Conservation (phyloP, 768 basidiomycete species). For the Phallus indusiatus region DNA sequence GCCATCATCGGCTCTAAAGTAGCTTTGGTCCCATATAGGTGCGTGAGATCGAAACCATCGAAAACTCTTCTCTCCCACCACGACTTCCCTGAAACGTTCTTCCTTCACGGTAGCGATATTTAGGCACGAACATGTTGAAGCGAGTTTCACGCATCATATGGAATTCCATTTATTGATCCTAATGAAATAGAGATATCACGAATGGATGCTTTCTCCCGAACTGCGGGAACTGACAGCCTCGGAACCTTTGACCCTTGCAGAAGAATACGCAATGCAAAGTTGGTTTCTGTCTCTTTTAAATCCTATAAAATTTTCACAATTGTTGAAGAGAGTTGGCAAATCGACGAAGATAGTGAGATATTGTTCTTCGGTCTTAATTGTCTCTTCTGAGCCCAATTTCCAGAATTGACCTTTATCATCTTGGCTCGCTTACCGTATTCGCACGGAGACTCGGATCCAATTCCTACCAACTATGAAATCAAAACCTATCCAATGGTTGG, state of each 20-base stretch:
- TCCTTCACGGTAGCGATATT: too few relatives aligned
- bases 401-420: slow-evolving; percentile 86
- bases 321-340: slow-evolving; percentile 67
- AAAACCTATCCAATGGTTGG: slow-evolving; percentile 64
- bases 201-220: slow-evolving; percentile 77
- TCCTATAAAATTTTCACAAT: neutral
- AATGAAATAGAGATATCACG: slow-evolving; percentile 81
- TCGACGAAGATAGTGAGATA: slow-evolving; percentile 68
- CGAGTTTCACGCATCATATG: slow-evolving; percentile 17
- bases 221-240: slow-evolving; percentile 74
- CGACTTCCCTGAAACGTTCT: slow-evolving; percentile 33
- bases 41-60: too few relatives aligned
- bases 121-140: slow-evolving; percentile 37
- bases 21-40: slow-evolving; percentile 75
- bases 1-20: slow-evolving; percentile 58
- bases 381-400: too few relatives aligned
- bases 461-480: slow-evolving; percentile 13
- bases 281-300: slow-evolving; percentile 14
- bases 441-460: neutral
- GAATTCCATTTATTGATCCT: too few relatives aligned
- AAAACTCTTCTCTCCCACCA: too few relatives aligned
- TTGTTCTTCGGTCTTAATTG: neutral
- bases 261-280: slow-evolving; percentile 91
- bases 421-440: slow-evolving; percentile 49
- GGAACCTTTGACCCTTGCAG: slow-evolving; percentile 67